phyloP scores from a whole-genome alignment of 805 yeast species.

The Hanseniaspora taiwanica region DNA sequence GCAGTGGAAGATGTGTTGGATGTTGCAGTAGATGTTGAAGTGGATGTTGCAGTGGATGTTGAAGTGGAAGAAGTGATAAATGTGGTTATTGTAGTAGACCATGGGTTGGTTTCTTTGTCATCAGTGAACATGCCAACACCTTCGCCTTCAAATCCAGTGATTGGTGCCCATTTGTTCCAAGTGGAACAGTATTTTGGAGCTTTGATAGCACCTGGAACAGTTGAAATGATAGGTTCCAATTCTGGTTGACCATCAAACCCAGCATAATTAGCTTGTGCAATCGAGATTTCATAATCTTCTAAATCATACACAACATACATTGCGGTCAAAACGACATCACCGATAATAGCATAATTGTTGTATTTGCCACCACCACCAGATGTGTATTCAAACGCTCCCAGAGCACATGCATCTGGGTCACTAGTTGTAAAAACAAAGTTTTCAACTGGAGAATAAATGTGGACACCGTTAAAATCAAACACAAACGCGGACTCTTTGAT shows the following conservation, averaged over 20 bases:
- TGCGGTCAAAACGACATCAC: slow-evolving; percentile 37
- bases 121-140: slow-evolving; percentile 19
- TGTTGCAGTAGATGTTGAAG: neutral
- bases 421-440: slow-evolving; percentile 17
- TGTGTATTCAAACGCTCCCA: slow-evolving; percentile 24
- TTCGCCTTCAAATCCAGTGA: slow-evolving; percentile 6
- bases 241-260: slow-evolving; percentile 21
- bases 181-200: slow-evolving; percentile 33
- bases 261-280: slow-evolving; percentile 26
- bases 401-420: slow-evolving; percentile 27
- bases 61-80: neutral
- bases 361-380: slow-evolving; percentile 9
- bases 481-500: slow-evolving; percentile 10
- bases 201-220: slow-evolving; percentile 36
- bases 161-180: slow-evolving; percentile 2
- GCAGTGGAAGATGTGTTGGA: neutral
- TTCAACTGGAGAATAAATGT: slow-evolving; percentile 35
- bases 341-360: slow-evolving; percentile 21
- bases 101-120: slow-evolving; percentile 2
- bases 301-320: slow-evolving; percentile 42
- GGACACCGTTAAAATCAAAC: slow-evolving; percentile 42
- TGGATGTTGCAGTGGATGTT: neutral
- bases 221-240: slow-evolving; percentile 30
- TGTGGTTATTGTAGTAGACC: too few relatives aligned
- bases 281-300: slow-evolving; percentile 25